Evolutionary conservation across 176 grass and related monocot genomes (phyloP).

Genomic region (Musa schizocarpa): DNA sequence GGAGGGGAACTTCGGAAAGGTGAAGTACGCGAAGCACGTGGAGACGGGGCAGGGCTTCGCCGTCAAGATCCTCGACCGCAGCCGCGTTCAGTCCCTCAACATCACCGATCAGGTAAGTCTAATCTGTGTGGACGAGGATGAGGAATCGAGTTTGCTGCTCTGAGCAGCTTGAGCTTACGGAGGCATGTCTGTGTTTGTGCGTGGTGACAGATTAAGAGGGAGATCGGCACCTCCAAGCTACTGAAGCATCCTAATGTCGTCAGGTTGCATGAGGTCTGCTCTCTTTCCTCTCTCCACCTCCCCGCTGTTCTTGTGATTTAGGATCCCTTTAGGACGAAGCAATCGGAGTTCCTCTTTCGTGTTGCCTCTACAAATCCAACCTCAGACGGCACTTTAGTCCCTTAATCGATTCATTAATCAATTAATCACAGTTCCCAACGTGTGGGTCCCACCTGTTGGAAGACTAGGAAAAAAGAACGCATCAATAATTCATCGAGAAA

Average conservation of each 20-base stretch:
- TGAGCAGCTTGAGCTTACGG: too few species aligned
- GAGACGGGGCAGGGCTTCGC: slow-evolving; percentile 46
- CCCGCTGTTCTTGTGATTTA: background rate
- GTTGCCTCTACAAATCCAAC: too few species aligned
- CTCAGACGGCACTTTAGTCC: too few species aligned
- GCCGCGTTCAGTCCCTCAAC: slow-evolving; percentile 38
- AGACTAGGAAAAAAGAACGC: too few species aligned
- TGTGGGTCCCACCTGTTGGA: too few species aligned
- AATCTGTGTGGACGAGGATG: too few species aligned
- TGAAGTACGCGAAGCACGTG: slow-evolving; percentile 55
- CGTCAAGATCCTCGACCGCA: slow-evolving; percentile 77
- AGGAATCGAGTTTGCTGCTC: too few species aligned
- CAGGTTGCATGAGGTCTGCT: slow-evolving; percentile 65
- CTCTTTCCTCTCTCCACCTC: background rate
- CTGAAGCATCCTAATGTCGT: slow-evolving; percentile 79
- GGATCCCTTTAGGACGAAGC: too few species aligned
- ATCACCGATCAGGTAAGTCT: slow-evolving; percentile 42
- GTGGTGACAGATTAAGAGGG: slow-evolving; percentile 43
- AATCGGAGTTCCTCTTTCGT: too few species aligned
- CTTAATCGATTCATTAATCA: too few species aligned
- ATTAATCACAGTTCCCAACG: too few species aligned
- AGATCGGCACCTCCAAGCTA: slow-evolving; percentile 60
- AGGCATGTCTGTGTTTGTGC: background rate
- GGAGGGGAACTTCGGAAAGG: slow-evolving; percentile 86
- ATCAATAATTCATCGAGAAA: too few species aligned